These are phyloP conservation scores for Paramecium tetraurelia DNA, from an alignment of 73 alveolate genomes.

Conservation along the genomic window DNA sequence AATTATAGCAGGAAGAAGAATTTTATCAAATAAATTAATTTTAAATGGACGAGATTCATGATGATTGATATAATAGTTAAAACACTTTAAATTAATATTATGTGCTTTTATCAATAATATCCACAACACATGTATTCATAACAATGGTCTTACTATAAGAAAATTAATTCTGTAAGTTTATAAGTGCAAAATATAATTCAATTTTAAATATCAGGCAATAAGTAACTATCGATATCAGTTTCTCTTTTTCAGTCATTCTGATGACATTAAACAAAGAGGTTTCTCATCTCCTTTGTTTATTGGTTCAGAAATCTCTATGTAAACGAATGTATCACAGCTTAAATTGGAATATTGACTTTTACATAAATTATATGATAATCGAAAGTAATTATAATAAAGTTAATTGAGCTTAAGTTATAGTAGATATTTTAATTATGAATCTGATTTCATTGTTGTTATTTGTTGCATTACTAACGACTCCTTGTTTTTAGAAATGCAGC, in stretches of 20 bases:
- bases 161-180: no score
- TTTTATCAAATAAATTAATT: background rate
- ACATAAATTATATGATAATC: background rate
- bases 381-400: background rate
- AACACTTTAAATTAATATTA: background rate
- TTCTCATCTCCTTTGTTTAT: no score
- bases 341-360: background rate
- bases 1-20: background rate
- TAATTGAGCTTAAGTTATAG: background rate
- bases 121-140: background rate
- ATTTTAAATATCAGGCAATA: background rate
- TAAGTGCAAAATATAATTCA: background rate
- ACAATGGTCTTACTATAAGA: background rate
- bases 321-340: no score
- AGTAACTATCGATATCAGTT: background rate
- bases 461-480: background rate
- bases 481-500: background rate
- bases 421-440: background rate
- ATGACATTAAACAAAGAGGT: no score
- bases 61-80: background rate
- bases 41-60: background rate
- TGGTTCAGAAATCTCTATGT: no score
- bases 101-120: background rate
- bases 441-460: background rate
- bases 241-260: no score